These are phyloP conservation scores for Groenewaldozyma auringiensis DNA, from an alignment of 1,139 yeast genomes.

Conservation along the genomic window DNA sequence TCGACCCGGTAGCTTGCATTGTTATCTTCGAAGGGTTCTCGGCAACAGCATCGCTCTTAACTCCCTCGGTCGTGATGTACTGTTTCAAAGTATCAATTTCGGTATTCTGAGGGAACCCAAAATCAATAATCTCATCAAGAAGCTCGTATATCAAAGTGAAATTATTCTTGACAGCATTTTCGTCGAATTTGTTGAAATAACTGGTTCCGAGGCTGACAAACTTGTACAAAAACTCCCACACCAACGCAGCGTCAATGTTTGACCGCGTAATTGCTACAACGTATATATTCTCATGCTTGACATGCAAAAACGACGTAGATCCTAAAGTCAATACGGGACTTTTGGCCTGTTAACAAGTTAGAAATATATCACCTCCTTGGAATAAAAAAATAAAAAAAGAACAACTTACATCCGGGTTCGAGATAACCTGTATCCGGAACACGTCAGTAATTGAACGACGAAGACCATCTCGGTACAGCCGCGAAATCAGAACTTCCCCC, in stretches of 20 bases:
- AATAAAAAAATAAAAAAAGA: neutral
- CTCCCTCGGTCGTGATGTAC: constrained; percentile 33
- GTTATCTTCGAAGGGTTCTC: constrained; percentile 31
- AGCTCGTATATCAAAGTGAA: constrained; percentile 67
- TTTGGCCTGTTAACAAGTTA: constrained; percentile 36
- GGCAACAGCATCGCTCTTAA: constrained; percentile 14
- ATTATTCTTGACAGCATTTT: constrained; percentile 46
- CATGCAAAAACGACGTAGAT: constrained; percentile 82
- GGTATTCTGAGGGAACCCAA: constrained; percentile 73
- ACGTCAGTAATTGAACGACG: constrained; percentile 75
- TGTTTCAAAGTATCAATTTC: constrained; percentile 45
- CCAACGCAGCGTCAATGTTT: constrained; percentile 74
- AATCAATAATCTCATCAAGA: constrained; percentile 68
- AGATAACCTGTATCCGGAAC: constrained; percentile 81
- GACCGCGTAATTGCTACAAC: constrained; percentile 81
- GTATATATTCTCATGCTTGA: constrained; percentile 64
- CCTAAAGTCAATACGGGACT: constrained; percentile 89
- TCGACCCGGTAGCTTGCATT: constrained; percentile 36
- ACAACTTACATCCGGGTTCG: constrained; percentile 42
- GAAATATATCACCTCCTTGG: no score
- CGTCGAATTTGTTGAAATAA: constrained; percentile 38
- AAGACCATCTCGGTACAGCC: constrained; percentile 63
- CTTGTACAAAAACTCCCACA: constrained; percentile 70
- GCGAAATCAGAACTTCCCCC: constrained; percentile 81
- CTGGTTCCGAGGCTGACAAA: constrained; percentile 40